Conservation (phyloP, 345 rosid species). For the Rhodamnia argentea region DNA sequence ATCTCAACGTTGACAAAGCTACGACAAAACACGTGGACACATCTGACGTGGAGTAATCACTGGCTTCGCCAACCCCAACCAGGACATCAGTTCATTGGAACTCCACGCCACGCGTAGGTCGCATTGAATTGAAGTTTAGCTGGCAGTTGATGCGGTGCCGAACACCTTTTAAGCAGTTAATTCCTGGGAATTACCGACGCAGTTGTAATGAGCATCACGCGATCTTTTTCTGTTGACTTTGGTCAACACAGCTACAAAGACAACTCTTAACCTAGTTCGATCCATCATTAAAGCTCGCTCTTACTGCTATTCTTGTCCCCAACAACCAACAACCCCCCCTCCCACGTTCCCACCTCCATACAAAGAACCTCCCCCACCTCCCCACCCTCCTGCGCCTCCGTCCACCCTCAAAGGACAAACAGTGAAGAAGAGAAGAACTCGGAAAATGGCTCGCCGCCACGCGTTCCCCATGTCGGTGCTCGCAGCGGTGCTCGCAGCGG, state of each 20-base stretch:
- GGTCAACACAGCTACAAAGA: neutral
- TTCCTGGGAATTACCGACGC: neutral
- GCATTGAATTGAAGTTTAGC: neutral
- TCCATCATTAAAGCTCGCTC: neutral
- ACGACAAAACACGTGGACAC: neutral
- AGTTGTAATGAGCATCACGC: neutral
- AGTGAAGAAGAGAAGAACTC: neutral
- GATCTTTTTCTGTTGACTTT: neutral
- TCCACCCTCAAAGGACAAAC: neutral
- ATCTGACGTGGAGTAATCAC: neutral
- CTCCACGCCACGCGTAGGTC: neutral
- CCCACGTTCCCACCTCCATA: neutral
- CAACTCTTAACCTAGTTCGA: neutral
- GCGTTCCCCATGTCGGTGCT: neutral
- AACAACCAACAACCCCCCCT: neutral
- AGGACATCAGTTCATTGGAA: neutral
- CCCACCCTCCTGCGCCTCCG: neutral
- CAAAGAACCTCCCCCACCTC: neutral
- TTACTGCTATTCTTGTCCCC: neutral
- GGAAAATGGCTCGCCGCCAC: neutral
- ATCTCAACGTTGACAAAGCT: slow-evolving; percentile 31
- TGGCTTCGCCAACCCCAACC: neutral
- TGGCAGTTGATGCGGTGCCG: neutral
- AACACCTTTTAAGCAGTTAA: neutral
- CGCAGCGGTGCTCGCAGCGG: neutral